Base-by-base conservation (phyloP, 352 stramenopile species). In the Phytophthora pinifolia region DNA sequence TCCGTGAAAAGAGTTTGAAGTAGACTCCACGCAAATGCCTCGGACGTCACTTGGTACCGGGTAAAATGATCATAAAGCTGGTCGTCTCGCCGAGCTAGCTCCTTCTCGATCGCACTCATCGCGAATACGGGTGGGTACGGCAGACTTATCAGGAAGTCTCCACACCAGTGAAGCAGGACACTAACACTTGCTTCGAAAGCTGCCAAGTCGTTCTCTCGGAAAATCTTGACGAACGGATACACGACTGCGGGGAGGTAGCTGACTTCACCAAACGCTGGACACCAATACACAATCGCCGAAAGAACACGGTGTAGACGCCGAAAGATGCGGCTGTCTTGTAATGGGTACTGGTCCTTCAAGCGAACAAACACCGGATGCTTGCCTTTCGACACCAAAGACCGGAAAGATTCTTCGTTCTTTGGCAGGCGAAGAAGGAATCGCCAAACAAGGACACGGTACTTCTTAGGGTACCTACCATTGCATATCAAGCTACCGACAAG, bases 191-290 rank as follows among this genome's bases (percentile, higher is more conserved):
- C 74, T 77, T 98, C 91, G 55, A 97, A 98, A 17, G 88, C 89
- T 8, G 85, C 87, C 17, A 97, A 54, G 25, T 96, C 89, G 42
- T 97, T 94, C 33, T 89, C 74, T 0, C 69, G 73, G 46, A 92
- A 95, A 10, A 94, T 74, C 43, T 91, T 89, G 45, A 96, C 68
- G 54, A 97, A 96, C 15, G 89, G 88, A 62, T 95, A 97, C 34
- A 92, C 87, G 14, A 95, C 25, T 13, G 79, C 79, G 15, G 89
- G 85, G 13, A 97, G 59, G 18, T 90, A 96, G 25, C 65, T 73
- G 30, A 88, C 67, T 71, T 96, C 88, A 27, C 82, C 83, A 48
- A 97, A 94, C n/a, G 88, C 83, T 17, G 91, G 88, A 41, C 87
- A 97, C 89, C 89, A 98, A 58, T 86, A 89, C n/a, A 85, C 83